phyloP scores from a whole-genome alignment of 768 basidiomycete genomes.

The Fomitopsis serialis region DNA sequence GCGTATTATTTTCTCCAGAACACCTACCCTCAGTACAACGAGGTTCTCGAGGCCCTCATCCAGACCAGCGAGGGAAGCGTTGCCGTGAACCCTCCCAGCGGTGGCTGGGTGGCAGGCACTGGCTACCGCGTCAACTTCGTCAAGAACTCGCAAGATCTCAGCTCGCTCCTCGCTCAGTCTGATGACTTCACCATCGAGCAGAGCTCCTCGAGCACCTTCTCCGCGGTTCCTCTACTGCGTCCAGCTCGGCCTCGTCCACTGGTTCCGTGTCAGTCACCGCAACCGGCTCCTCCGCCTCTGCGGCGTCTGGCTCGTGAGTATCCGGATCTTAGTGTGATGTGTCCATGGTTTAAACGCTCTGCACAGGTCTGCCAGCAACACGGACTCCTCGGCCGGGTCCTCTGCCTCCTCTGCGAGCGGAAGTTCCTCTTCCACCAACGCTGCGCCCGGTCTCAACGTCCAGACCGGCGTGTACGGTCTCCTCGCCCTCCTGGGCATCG shows the following conservation, averaged over 20 bases:
- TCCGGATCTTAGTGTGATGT: background rate
- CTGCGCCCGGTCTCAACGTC: slow-evolving; percentile 22
- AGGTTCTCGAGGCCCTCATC: slow-evolving; percentile 53
- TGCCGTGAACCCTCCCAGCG: slow-evolving; percentile 47
- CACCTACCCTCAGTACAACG: slow-evolving; percentile 26
- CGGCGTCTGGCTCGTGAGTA: slow-evolving; percentile 5
- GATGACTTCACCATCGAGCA: slow-evolving; percentile 46
- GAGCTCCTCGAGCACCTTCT: slow-evolving; percentile 13
- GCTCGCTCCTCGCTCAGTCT: slow-evolving; percentile 69
- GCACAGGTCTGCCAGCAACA: slow-evolving; percentile 8
- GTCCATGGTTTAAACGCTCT: background rate
- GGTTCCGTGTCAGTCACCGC: slow-evolving; percentile 21
- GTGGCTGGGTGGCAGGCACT: slow-evolving; percentile 59
- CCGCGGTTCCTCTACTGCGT: slow-evolving; percentile 14
- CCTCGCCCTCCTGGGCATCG: slow-evolving; percentile 30
- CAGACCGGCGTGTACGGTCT: slow-evolving; percentile 29
- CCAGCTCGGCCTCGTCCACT: slow-evolving; percentile 23
- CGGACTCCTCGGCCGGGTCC: slow-evolving; percentile 10
- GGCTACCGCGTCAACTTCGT: slow-evolving; percentile 74
- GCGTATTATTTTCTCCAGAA: slow-evolving; percentile 25
- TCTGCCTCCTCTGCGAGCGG: slow-evolving; percentile 16
- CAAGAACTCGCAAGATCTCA: slow-evolving; percentile 36
- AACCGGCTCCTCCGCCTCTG: slow-evolving; percentile 14
- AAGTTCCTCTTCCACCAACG: slow-evolving; percentile 23
- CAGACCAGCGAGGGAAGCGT: slow-evolving; percentile 38